Percentiles rank a stretch among this genome's conserved stretches.
These are phyloP conservation scores for Podila epigama DNA, from an alignment of 192 early-diverging fungal genomes.

Conservation along the genomic window DNA sequence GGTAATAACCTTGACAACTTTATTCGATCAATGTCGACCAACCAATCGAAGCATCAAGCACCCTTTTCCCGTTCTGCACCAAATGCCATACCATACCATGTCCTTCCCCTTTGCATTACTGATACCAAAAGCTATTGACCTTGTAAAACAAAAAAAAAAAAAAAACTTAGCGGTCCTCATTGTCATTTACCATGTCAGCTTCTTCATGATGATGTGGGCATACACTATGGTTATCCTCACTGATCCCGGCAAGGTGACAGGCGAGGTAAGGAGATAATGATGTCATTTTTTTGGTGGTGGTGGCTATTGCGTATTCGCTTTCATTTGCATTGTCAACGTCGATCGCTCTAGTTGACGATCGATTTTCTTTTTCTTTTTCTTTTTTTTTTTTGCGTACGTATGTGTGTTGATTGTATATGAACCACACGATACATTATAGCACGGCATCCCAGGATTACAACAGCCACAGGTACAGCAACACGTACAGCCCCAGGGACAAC, in stretches of 20 bases:
- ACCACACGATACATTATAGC: neutral
- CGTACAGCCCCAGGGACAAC: conserved; percentile 9
- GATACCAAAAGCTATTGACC: no score
- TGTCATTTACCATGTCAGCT: conserved; percentile 22
- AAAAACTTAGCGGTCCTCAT: conserved; percentile 29
- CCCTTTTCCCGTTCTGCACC: no score
- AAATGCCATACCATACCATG: no score
- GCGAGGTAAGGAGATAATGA: conserved; percentile 30
- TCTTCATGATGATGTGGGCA: conserved; percentile 39
- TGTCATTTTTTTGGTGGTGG: neutral
- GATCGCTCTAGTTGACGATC: neutral
- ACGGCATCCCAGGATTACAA: neutral
- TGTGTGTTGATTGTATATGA: neutral
- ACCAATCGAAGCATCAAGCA: neutral
- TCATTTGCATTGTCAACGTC: neutral
- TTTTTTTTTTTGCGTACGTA: neutral
- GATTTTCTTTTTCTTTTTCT: neutral
- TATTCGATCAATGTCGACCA: no score
- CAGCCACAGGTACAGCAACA: neutral
- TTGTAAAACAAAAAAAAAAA: no score
- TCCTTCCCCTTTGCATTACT: no score
- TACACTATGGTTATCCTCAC: conserved; percentile 42
- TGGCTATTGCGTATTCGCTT: neutral
- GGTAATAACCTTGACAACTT: no score
- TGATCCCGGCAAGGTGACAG: conserved; percentile 30